Evolutionary conservation across 108 stramenopile genomes (phyloP), one percentile per base, ranked within the genome.

Genomic region (Fistulifera solaris): DNA sequence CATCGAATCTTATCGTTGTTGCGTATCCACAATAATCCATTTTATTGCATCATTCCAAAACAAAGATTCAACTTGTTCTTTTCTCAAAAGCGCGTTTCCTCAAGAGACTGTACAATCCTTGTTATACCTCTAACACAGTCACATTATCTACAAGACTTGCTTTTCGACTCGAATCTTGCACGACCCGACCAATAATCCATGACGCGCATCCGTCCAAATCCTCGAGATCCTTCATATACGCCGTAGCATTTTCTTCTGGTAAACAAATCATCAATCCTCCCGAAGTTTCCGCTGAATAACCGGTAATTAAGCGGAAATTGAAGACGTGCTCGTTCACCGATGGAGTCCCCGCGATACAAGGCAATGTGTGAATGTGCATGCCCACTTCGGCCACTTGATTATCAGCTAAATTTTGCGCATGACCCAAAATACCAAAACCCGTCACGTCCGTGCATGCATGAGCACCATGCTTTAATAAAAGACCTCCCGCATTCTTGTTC

Each of bases 361-460:
- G 89, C 17, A 92, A 65, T 13, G 85, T 81, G 51, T 83, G 78
- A 22, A 89, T 58, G 40, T 81, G 81, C 53, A 85, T 81, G 10
- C 85, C 81, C 10, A 87, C 81, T 18, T 56, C 58, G 16, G 48
- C 84, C 14, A 35, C 38, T 67, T 87, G 85, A 67, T 85, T 82
- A 51, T 92, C 85, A 58, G 78, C 67, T 17, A 91, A 61, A 58
- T 91, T 91, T 57, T 86, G 85, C 19, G 85, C 85, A 65, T 91
- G 89, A 0, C 89, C 89, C 40, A 87, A 54, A 1, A 87, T 65
- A 26, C 89, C 89, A 76, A 91, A 91, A 38, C 89, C 89, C 24
- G 89, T 91, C 7, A 91, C 89, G 67, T 91, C 89, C 28, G 89
- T 91, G 0, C 67, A 80, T 3, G 85, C 89, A 52, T 71, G 61